phyloP scores from a whole-genome alignment of 345 rosid species.

The Aquilaria malaccensis region DNA sequence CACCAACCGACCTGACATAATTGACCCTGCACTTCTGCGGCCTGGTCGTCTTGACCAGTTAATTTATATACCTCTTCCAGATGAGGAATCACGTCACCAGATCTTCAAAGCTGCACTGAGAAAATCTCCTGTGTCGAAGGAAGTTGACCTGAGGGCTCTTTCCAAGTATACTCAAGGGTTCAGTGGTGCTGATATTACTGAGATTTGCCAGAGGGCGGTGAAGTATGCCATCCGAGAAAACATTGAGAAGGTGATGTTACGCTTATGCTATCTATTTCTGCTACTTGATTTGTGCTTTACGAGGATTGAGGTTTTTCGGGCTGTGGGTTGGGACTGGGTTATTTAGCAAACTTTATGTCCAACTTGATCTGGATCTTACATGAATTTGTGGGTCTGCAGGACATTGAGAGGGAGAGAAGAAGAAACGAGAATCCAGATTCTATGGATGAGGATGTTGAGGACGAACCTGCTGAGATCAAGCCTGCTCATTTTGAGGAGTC shows the following conservation, averaged over 20 bases:
- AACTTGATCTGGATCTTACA: neutral
- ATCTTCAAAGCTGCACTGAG: slow-evolving; percentile 58
- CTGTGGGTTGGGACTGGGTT: neutral
- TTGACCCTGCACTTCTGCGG: slow-evolving; percentile 43
- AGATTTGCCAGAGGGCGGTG: slow-evolving; percentile 61
- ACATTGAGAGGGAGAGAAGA: slow-evolving; percentile 39
- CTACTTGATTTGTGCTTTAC: neutral
- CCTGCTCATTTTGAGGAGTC: slow-evolving; percentile 48
- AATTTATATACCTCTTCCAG: slow-evolving; percentile 69
- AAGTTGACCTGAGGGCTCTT: slow-evolving; percentile 55
- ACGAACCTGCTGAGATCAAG: slow-evolving; percentile 42
- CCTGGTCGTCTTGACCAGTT: slow-evolving; percentile 67
- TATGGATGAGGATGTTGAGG: slow-evolving; percentile 54
- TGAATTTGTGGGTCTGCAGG: slow-evolving; percentile 16
- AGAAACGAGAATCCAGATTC: slow-evolving; percentile 31
- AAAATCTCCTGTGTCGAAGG: slow-evolving; percentile 50
- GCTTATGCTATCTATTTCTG: neutral
- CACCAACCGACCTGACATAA: slow-evolving; percentile 58
- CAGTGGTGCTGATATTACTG: slow-evolving; percentile 62
- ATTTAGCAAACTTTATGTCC: neutral
- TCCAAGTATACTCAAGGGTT: slow-evolving; percentile 59
- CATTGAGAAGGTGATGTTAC: slow-evolving; percentile 48
- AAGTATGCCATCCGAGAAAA: slow-evolving; percentile 68
- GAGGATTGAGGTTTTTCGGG: neutral
- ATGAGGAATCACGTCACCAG: slow-evolving; percentile 50